Evolutionary conservation across 2,329 filamentous ascomycete species (phyloP), one percentile per base, ranked within the genome.

Genomic region (Ophiostoma populinum): DNA sequence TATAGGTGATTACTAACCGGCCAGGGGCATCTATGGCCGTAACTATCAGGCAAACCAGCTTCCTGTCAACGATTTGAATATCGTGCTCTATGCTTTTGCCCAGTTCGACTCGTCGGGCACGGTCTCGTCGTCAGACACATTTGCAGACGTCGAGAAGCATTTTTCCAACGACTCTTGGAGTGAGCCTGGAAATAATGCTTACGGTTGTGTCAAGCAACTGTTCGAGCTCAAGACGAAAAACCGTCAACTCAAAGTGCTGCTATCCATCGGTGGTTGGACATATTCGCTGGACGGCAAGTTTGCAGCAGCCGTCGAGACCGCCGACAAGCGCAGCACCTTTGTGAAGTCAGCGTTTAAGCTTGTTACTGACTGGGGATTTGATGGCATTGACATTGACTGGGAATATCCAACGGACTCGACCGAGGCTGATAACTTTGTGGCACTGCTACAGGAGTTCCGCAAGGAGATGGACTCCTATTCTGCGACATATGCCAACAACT

Each of bases 221-320:
- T 82, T 70, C 50, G 57, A 80, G 7, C 61, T 83, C 28, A 92
- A 92, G 57, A 75, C 86, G 52, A 54, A 63, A 38, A 76, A 92
- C 52, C 74, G 82, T 12, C 69, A 81, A 31, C 54, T 92, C 36
- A 92, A 92, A 50, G 64, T 78, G 2, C 61, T 92, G 16, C 65
- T 92, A 4, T 80, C 72, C 32, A 82, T 93, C 43, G 85, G 85
- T 32, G 83, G 85, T 20, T 92, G 79, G 79, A 85, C 80, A 0
- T 90, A 81, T 55, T 83, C 79, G 2, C 58, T 65, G 45, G 81
- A 82, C 52, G 40, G 39, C 22, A 37, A 38, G 26, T 87, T 92
- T 50, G 62, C 79, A 1, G 59, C 61, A 2, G 75, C 75, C 0
- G 71, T 75, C 8, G 71, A 70, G 40, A 78, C 75, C 0, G 62